These are phyloP conservation scores for Naganishia liquefaciens DNA, from an alignment of 1,284 basidiomycete genomes.

Conservation along the genomic window DNA sequence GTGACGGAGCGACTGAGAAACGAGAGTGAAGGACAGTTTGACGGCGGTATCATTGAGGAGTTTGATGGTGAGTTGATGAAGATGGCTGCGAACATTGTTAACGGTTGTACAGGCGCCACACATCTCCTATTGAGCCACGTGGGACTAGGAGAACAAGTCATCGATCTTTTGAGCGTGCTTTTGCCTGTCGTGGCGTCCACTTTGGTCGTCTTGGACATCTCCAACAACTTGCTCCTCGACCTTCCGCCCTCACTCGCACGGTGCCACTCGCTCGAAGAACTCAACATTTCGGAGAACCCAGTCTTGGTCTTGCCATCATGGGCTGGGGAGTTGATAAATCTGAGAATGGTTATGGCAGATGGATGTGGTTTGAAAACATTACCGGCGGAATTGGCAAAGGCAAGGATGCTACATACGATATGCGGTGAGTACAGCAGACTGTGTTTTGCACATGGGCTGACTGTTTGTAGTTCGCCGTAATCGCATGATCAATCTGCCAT, in stretches of 20 bases:
- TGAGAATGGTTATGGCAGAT: conserved; percentile 88
- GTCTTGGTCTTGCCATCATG: conserved; percentile 80
- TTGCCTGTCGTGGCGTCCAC: conserved; percentile 70
- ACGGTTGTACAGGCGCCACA: conserved; percentile 66
- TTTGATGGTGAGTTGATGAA: conserved; percentile 40
- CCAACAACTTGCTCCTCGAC: conserved; percentile 76
- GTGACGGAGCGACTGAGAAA: conserved; percentile 37
- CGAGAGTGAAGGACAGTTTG: conserved; percentile 33
- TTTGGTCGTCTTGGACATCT: conserved; percentile 85
- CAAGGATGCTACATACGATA: conserved; percentile 78
- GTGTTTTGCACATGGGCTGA: conserved; percentile 8
- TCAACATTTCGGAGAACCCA: conserved; percentile 89
- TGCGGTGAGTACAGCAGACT: conserved; percentile 59
- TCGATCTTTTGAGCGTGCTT: conserved; percentile 67
- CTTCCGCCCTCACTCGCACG: conserved; percentile 75
- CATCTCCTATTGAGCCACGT: conserved; percentile 81
- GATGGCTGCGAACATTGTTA: conserved; percentile 7
- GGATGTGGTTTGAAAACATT: conserved; percentile 75
- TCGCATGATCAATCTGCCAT: conserved; percentile 81
- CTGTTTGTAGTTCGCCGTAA: conserved; percentile 65
- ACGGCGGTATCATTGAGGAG: conserved; percentile 38
- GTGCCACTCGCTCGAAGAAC: conserved; percentile 82
- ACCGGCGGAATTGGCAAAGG: conserved; percentile 66
- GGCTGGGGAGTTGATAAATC: conserved; percentile 69
- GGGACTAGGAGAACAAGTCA: conserved; percentile 61